phyloP scores from a whole-genome alignment of 106 monocot species.

The Platanthera zijinensis region DNA sequence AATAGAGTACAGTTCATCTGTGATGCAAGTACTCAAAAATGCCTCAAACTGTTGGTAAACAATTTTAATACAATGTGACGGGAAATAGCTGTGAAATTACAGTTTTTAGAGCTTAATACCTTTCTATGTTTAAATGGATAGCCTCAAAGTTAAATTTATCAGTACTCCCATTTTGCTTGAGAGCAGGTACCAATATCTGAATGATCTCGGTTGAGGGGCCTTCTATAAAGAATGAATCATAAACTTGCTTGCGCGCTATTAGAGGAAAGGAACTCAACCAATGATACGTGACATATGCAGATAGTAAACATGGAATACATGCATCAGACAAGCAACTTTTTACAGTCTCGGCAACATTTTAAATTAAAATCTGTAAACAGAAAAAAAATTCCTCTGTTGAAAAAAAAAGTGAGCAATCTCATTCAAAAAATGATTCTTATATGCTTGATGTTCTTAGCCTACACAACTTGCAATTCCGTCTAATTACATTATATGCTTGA shows the following conservation, averaged over 20 bases:
- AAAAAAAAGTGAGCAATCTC: no score
- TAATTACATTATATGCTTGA: no score
- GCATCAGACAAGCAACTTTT: neutral
- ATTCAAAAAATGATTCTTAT: no score
- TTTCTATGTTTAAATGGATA: conserved; percentile 46
- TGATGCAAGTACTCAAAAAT: neutral
- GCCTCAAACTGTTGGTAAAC: neutral
- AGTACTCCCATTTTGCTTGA: conserved; percentile 29
- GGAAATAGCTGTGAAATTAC: no score
- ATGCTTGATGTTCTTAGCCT: no score
- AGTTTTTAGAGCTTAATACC: no score
- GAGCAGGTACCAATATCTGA: conserved; percentile 52
- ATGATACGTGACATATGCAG: conserved; percentile 61
- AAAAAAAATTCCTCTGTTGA: neutral
- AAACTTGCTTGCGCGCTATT: conserved; percentile 46
- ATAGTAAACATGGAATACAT: neutral
- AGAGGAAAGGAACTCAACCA: conserved; percentile 58
- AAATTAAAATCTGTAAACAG: neutral
- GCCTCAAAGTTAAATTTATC: conserved; percentile 29
- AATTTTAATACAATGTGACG: neutral
- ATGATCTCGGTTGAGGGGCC: conserved; percentile 65
- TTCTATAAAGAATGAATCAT: conserved; percentile 76
- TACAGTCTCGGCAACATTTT: neutral
- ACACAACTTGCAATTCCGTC: no score
- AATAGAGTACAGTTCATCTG: neutral